A percentile compares a stretch with the other conserved stretches of the same genome.
Evolutionary conservation across 768 basidiomycete genomes (phyloP).

Genomic region (Tricholoma saponaceum): DNA sequence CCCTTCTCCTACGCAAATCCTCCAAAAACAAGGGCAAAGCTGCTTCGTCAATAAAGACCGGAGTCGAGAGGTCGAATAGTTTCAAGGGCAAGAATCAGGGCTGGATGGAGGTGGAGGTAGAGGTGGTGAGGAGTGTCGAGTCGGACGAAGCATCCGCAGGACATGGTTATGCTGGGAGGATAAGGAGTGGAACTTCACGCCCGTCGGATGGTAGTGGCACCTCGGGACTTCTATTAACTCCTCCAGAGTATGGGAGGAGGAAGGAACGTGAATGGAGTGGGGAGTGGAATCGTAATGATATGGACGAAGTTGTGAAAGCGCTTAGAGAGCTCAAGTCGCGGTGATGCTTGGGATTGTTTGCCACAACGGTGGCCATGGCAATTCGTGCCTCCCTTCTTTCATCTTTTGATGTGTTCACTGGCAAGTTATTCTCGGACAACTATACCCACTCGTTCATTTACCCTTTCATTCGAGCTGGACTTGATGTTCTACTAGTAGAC

Average conservation of each 20-base stretch:
- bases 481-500: too few relatives aligned
- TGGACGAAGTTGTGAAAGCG: constrained; percentile 13
- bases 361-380: neutral
- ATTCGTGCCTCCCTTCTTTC: neutral
- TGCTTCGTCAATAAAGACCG: neutral
- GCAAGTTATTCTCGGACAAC: too few relatives aligned
- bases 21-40: neutral
- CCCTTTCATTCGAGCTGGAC: too few relatives aligned
- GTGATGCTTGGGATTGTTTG: neutral
- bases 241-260: neutral
- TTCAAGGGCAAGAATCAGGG: neutral
- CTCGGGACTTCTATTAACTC: neutral
- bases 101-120: neutral
- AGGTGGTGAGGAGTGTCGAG: neutral
- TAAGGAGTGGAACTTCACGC: neutral
- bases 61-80: neutral
- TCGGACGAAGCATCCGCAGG: neutral
- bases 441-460: too few relatives aligned
- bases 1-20: neutral
- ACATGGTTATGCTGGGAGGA: neutral
- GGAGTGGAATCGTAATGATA: constrained; percentile 24
- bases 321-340: constrained; percentile 8
- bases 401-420: too few relatives aligned
- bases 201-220: neutral
- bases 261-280: constrained; percentile 23